phyloP scores from a whole-genome alignment of 441 rosid species.

The Breynia disticha region DNA sequence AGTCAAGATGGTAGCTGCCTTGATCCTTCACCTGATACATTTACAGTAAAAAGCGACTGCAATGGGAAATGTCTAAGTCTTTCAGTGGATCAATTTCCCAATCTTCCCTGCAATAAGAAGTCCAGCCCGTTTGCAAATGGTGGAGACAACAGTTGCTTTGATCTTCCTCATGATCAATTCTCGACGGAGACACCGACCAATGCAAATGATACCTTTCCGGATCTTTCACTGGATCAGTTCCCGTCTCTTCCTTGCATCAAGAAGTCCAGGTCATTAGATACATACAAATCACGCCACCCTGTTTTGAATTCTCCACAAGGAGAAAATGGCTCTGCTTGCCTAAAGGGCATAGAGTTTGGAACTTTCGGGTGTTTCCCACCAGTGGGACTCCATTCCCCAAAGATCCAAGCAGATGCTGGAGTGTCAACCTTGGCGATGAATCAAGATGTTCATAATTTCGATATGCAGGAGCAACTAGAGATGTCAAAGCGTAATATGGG shows the following conservation, averaged over 20 bases:
- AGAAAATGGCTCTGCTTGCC: conserved; percentile 9
- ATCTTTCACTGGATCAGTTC: conserved; percentile 40
- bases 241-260: conserved; percentile 30
- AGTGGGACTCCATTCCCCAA: conserved; percentile 13
- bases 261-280: conserved; percentile 20
- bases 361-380: conserved; percentile 7
- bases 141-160: conserved; percentile 16
- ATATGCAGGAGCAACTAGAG: conserved; percentile 14
- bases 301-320: conserved; percentile 8
- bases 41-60: neutral
- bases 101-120: neutral
- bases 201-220: conserved; percentile 18
- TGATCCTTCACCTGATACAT: neutral
- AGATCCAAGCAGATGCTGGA: conserved; percentile 11
- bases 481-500: conserved; percentile 15
- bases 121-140: conserved; percentile 1
- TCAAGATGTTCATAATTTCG: conserved; percentile 5
- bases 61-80: neutral
- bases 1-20: neutral
- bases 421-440: conserved; percentile 15
- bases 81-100: neutral
- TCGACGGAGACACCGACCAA: conserved; percentile 13
- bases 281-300: conserved; percentile 16
- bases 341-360: conserved; percentile 19
- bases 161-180: conserved; percentile 34